phyloP scores from a whole-genome alignment of 1,284 basidiomycete species.

The Cystobasidiaceae sp. region DNA sequence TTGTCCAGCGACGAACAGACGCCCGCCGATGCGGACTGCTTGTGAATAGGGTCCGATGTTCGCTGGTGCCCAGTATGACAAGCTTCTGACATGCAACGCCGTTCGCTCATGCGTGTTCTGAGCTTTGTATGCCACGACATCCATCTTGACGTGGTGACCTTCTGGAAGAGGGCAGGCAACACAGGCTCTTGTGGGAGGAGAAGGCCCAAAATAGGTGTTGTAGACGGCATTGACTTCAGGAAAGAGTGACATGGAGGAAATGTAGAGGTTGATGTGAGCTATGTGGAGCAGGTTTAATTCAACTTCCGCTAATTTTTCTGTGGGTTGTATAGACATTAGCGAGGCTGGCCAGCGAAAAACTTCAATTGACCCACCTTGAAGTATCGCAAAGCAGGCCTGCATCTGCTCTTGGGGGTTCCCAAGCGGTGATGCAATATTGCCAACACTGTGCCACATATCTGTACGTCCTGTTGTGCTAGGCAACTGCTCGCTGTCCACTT shows the following conservation, averaged over 20 bases:
- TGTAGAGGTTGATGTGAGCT: conserved; percentile 73
- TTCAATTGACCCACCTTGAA: conserved; percentile 53
- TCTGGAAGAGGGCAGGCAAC: conserved; percentile 68
- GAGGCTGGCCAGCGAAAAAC: background rate
- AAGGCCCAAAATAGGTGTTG: conserved; percentile 73
- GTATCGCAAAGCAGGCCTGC: conserved; percentile 31
- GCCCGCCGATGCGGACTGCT: conserved; percentile 70
- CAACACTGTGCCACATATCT: conserved; percentile 27
- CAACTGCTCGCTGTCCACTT: background rate
- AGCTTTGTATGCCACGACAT: conserved; percentile 60
- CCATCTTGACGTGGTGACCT: conserved; percentile 61
- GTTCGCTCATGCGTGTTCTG: conserved; percentile 53
- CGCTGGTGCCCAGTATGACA: conserved; percentile 98
- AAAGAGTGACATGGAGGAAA: conserved; percentile 76
- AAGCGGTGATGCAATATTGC: background rate
- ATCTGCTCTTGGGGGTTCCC: conserved; percentile 32
- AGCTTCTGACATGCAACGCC: conserved; percentile 84
- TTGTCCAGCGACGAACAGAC: conserved; percentile 85
- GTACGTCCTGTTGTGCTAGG: background rate
- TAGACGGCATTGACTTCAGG: conserved; percentile 71
- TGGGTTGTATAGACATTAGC: background rate
- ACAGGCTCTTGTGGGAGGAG: conserved; percentile 88
- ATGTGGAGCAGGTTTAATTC: conserved; percentile 55
- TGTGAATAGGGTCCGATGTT: conserved; percentile 99
- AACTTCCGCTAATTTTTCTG: conserved; percentile 54